Percentiles rank a stretch among this genome's conserved stretches.
These are phyloP conservation scores for Annona squamosa DNA, from an alignment of 164 flowering plant genomes.

Conservation along the genomic window DNA sequence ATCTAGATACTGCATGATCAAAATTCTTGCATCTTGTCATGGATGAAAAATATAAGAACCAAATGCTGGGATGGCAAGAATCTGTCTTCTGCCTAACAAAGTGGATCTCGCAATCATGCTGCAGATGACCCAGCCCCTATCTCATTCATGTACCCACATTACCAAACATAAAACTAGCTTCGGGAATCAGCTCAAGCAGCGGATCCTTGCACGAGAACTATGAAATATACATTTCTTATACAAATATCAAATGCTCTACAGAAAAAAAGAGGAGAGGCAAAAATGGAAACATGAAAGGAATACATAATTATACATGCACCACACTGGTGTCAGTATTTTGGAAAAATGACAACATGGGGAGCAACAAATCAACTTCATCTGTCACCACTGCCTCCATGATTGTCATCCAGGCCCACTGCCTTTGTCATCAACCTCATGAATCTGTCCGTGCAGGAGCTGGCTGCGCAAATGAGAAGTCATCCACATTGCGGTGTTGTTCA, in stretches of 20 bases:
- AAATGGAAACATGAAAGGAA: background rate
- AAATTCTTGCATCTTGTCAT: no score
- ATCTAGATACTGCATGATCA: no score
- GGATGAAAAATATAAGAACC: no score
- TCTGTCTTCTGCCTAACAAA: background rate
- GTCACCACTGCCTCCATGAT: background rate
- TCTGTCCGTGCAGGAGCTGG: background rate
- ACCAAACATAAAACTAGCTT: background rate
- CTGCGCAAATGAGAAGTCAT: slow-evolving; percentile 16
- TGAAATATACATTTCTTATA: background rate
- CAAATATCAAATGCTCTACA: background rate
- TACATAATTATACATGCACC: background rate
- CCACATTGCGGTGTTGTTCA: slow-evolving; percentile 5
- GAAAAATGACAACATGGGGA: background rate
- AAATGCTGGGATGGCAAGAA: no score
- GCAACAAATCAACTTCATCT: background rate
- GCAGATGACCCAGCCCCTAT: background rate
- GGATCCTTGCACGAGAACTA: background rate
- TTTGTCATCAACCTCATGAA: background rate
- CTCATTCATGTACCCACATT: background rate
- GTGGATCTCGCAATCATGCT: background rate
- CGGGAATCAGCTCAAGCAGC: background rate
- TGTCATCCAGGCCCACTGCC: background rate
- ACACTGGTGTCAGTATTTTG: background rate
- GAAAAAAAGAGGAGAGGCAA: no score